Percentiles rank a stretch among this genome's conserved stretches.
phyloP scores from a whole-genome alignment of 2,329 filamentous ascomycete species.

The Aspergillus sojae region DNA sequence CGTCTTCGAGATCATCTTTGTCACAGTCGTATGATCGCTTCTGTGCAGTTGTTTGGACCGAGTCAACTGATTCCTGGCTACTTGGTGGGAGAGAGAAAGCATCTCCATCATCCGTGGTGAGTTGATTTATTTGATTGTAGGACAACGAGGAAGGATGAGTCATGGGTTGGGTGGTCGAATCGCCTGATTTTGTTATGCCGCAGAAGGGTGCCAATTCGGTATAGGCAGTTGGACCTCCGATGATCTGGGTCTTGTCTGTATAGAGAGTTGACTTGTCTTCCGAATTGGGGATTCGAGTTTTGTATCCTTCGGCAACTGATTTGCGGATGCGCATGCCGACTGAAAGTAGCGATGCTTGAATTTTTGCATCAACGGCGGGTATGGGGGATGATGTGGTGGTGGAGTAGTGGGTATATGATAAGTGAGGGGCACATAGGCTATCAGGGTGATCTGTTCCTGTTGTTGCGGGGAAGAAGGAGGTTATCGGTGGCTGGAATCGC shows the following conservation, averaged over 20 bases:
- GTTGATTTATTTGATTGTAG: slow-evolving; percentile 21
- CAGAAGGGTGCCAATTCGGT: slow-evolving; percentile 78
- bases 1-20: slow-evolving; percentile 40
- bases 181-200: slow-evolving; percentile 75
- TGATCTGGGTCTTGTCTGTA: slow-evolving; percentile 8
- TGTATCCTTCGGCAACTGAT: slow-evolving; percentile 90
- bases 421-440: slow-evolving; percentile 17
- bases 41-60: slow-evolving; percentile 32
- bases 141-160: neutral
- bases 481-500: slow-evolving; percentile 49
- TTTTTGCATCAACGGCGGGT: slow-evolving; percentile 61
- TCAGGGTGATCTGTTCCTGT: slow-evolving; percentile 9
- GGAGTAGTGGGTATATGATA: slow-evolving; percentile 46
- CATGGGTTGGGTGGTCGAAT: slow-evolving; percentile 34
- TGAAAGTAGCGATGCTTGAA: slow-evolving; percentile 82
- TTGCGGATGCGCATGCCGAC: slow-evolving; percentile 96
- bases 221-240: slow-evolving; percentile 25
- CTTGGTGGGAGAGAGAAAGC: slow-evolving; percentile 43
- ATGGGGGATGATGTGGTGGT: slow-evolving; percentile 43
- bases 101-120: slow-evolving; percentile 40
- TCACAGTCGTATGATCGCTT: slow-evolving; percentile 48
- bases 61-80: slow-evolving; percentile 40
- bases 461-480: slow-evolving; percentile 38
- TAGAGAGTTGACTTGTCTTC: slow-evolving; percentile 18
- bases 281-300: slow-evolving; percentile 57